These are phyloP conservation scores for Chaetomiaceae sp. DNA, from an alignment of 2,329 filamentous ascomycete genomes.

Conservation along the genomic window DNA sequence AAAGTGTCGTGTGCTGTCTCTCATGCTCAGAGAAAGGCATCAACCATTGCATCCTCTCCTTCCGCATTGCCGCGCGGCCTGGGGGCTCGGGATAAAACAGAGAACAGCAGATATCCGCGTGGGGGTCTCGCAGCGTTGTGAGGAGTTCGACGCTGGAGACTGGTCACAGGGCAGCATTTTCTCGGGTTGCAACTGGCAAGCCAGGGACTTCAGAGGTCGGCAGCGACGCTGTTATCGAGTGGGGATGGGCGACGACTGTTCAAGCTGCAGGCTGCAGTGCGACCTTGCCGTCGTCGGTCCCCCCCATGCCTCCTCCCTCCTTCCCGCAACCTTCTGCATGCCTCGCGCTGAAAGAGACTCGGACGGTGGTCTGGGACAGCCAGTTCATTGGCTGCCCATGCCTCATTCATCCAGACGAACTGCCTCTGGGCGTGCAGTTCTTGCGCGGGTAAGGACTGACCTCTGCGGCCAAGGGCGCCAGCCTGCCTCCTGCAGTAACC, in stretches of 20 bases:
- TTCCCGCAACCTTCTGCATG: conserved; percentile 10
- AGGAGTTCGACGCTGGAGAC: conserved; percentile 7
- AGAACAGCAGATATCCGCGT: conserved; percentile 16
- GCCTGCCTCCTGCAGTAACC: background rate
- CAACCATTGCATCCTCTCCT: background rate
- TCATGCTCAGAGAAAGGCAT: too few species aligned
- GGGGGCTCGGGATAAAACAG: conserved; percentile 16
- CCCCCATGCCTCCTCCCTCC: conserved; percentile 10
- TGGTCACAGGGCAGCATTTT: conserved; percentile 9
- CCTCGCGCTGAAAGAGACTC: conserved; percentile 9
- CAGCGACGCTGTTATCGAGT: conserved; percentile 10
- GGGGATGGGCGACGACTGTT: conserved; percentile 12
- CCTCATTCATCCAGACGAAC: background rate
- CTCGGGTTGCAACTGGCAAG: conserved; percentile 7
- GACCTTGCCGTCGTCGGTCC: conserved; percentile 5
- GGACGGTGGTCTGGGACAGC: too few species aligned
- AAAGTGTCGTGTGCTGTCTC: conserved; percentile 7
- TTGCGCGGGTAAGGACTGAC: conserved; percentile 8
- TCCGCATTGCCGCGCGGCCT: background rate
- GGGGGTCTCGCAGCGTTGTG: conserved; percentile 15
- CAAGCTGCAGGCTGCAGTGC: conserved; percentile 20
- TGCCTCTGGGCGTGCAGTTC: conserved; percentile 12
- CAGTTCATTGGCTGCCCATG: conserved; percentile 20
- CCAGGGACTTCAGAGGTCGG: background rate
- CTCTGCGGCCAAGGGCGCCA: conserved; percentile 7